Evolutionary conservation across 2,329 filamentous ascomycete species (phyloP).

Genomic region (Albophoma yamanashiensis): DNA sequence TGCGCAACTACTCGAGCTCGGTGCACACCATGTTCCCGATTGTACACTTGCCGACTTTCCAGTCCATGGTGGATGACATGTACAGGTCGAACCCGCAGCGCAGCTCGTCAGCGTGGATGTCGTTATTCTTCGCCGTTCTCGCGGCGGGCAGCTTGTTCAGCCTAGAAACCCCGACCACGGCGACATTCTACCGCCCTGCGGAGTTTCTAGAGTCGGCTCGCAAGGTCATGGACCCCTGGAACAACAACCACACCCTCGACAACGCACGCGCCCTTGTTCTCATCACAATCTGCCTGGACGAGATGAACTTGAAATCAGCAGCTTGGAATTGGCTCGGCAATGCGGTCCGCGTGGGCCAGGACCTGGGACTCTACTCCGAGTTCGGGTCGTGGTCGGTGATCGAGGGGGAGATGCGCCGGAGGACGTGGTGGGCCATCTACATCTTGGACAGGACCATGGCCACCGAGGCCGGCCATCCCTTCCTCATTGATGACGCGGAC

Average conservation of each 20-base stretch:
- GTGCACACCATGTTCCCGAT: conserved; percentile 76
- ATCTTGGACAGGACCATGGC: conserved; percentile 74
- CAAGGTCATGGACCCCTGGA: conserved; percentile 68
- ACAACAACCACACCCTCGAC: conserved; percentile 65
- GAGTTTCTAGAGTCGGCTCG: conserved; percentile 64
- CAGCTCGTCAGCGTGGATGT: conserved; percentile 59
- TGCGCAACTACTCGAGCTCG: conserved; percentile 65
- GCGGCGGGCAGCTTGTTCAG: conserved; percentile 73
- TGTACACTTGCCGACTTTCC: conserved; percentile 79
- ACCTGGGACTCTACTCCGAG: conserved; percentile 71
- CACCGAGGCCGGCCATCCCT: conserved; percentile 69
- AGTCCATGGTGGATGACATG: conserved; percentile 62
- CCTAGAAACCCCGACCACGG: conserved; percentile 37
- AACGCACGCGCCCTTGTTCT: conserved; percentile 64
- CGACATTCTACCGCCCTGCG: conserved; percentile 41
- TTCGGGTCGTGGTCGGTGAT: conserved; percentile 61
- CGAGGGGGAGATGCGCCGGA: conserved; percentile 75
- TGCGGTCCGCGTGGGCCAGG: conserved; percentile 71
- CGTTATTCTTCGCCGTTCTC: conserved; percentile 73
- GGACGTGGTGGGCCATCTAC: conserved; percentile 93
- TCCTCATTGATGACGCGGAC: conserved; percentile 77
- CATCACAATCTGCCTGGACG: conserved; percentile 68
- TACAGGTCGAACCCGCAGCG: conserved; percentile 55
- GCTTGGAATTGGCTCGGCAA: conserved; percentile 80
- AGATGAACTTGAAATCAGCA: conserved; percentile 76